Base-by-base conservation (phyloP, 2,329 filamentous ascomycete species). In the Claviceps maximensis region DNA sequence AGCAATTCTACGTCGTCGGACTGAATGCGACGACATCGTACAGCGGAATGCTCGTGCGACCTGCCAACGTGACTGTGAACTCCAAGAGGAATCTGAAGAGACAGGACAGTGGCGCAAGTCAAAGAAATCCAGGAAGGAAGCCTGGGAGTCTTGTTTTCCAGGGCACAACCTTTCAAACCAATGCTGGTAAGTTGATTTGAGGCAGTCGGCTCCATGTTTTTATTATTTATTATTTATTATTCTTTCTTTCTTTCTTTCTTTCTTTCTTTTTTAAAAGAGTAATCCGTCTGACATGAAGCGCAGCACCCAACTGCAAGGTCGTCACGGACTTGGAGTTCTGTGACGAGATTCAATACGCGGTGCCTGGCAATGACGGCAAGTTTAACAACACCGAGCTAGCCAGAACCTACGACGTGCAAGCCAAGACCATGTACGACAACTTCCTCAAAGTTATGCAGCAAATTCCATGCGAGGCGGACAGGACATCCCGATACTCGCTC, bases 241-340 rank as follows among this genome's bases (percentile, higher is more conserved):
- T 7, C 5, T 44, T 19, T 41, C 12, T 23, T 12, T 41, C 7
- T 41, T 10, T n/a, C 7, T n/a, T 38, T 15, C 33, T 10, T 40
- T 29, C 8, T 29, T 29, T 29, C 8, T 29, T 29, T 29, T 29
- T 29, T 29, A 29, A 29, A 29, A 29, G 8, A 29, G 8, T 4
- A 29, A 33, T 9, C 31, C 31, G n/a, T 38, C 36, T 50, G 21
- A 50, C 19, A 13, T 46, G 27, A 38, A 27, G 17, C 55, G 57
- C 60, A 81, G 87, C 86, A 54, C 79, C 82, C 55, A 95, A 90
- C 62, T 98, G 93, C 67, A 84, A 85, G 55, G 77, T 98, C 42
- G 76, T 97, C 47, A 90, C 84, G 66, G 84, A 94, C 63, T 80
- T 98, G n/a, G 74, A 82, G 0, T 94, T 97, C 67, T 98, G 93